A percentile compares a stretch with the other conserved stretches of the same genome.
Evolutionary conservation across 1,284 basidiomycete species (phyloP).

Genomic region (Pyrrhoderma noxium): DNA sequence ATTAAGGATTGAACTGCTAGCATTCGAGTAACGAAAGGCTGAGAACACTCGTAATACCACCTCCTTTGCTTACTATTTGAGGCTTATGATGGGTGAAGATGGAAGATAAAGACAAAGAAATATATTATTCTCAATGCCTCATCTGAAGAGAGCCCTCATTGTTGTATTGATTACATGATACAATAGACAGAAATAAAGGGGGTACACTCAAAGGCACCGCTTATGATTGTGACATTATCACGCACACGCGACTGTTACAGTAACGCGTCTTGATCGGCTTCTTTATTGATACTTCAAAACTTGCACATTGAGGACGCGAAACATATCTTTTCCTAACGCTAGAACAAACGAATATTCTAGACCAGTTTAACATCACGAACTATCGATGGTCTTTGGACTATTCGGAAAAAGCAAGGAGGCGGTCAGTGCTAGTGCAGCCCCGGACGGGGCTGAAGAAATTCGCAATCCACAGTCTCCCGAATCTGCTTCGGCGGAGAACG

Average conservation of each 20-base stretch:
- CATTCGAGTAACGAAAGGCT: too few relatives aligned
- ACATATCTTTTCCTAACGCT: too few relatives aligned
- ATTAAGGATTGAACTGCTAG: too few relatives aligned
- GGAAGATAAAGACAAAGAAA: too few relatives aligned
- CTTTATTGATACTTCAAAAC: not conserved
- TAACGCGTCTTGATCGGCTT: not conserved
- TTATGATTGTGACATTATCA: not conserved
- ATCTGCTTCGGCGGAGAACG: conserved; percentile 25
- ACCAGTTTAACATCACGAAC: not conserved
- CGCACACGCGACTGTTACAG: conserved; percentile 1
- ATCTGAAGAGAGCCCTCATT: too few relatives aligned
- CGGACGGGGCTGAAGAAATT: conserved; percentile 23
- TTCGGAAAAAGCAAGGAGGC: conserved; percentile 35
- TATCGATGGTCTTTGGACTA: conserved; percentile 43
- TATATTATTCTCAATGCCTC: too few relatives aligned
- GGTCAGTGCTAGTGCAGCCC: conserved; percentile 11
- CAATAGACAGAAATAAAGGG: not conserved
- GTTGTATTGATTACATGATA: not conserved
- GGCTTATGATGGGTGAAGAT: too few relatives aligned
- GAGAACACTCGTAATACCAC: too few relatives aligned
- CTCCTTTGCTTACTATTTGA: too few relatives aligned
- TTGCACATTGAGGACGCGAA: too few relatives aligned
- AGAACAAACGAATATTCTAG: too few relatives aligned
- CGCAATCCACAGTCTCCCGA: conserved; percentile 47
- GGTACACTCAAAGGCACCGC: too few relatives aligned